Conservation (phyloP, 192 early-diverging fungal genomes). For the Gamsiella multidivaricata region DNA sequence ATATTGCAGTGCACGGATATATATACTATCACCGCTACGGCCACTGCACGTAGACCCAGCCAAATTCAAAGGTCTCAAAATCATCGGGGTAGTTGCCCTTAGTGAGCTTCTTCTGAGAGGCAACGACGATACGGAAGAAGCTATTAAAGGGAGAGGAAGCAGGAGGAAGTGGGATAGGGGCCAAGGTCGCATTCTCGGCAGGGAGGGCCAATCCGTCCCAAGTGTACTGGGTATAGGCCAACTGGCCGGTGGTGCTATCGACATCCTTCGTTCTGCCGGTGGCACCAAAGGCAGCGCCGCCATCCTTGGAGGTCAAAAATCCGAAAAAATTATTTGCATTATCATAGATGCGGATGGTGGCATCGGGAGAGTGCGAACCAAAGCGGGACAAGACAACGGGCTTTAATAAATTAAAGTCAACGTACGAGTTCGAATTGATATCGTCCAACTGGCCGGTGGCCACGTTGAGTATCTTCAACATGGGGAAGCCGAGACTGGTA, state of each 20-base stretch:
- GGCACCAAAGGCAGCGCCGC: neutral
- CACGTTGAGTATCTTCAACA: constrained; percentile 1
- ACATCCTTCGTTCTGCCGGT: neutral
- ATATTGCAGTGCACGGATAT: too few relatives aligned
- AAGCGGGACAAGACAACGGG: constrained; percentile 3
- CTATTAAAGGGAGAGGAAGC: too few relatives aligned
- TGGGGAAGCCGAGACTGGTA: constrained; percentile 21
- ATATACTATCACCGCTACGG: too few relatives aligned
- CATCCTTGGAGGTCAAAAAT: neutral
- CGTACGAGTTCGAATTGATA: neutral
- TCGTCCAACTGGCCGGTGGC: neutral
- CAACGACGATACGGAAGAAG: constrained; percentile 26
- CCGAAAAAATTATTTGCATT: neutral
- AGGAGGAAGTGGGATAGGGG: neutral
- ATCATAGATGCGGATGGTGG: constrained; percentile 7
- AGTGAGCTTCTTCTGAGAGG: constrained; percentile 37
- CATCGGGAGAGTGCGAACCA: neutral
- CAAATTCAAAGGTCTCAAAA: constrained; percentile 31
- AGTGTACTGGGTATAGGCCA: constrained; percentile 7
- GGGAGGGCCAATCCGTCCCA: constrained; percentile 20
- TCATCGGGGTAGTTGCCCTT: constrained; percentile 35
- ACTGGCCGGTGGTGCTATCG: neutral
- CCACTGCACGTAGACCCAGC: constrained; percentile 13
- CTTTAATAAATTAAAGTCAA: neutral
- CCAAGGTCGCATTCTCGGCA: constrained; percentile 2